Base-by-base conservation (phyloP, 208 protist genomes). In the Acanthamoeba healyi region DNA sequence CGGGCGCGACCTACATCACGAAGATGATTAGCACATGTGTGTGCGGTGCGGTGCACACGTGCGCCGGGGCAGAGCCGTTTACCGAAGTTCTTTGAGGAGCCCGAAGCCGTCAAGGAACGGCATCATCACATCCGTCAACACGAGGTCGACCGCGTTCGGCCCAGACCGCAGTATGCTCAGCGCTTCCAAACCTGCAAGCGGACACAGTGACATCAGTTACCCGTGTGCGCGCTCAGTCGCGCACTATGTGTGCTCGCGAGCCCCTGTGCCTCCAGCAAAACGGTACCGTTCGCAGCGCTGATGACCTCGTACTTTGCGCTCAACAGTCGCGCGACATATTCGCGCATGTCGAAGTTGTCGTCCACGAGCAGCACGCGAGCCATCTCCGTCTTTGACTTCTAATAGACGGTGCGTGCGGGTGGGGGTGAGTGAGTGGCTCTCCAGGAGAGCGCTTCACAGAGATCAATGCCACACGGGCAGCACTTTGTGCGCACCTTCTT, bases 121-220 rank as follows among this genome's bases (percentile, higher is more conserved):
- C 93, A 95, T 95, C 93, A 95, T 95, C 3, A 95, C 93, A 22
- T 95, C 93, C 14, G 56, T 93, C 38, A 95, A 42, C 29, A 95
- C 88, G 0, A 94, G 81, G 32, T 94, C 93, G 24, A 91, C 12
- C 6, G 51, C 81, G 0, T 63, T 0, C 51, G 29, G 34, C 1
- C 58, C 38, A 10, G 51, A 72, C 5, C 38, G 36, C 51, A 72
- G 32, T 5, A 72, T 15, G n/a, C 58, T 91, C 56, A 91, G 36
- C 36, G 84, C 84, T 0, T 91, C 82, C 22, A 90, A 46, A 10
- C 82, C 74, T 81, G 72, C 14, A 77, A n/a, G 34, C 34, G 34
- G n/a, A 40, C 7, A 5, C 15, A 17, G 15, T 58, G 72, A 6
- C 14, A 49, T 49, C 12, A 12, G 10, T 51, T 0, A 15, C 46